phyloP scores from a whole-genome alignment of 2,329 filamentous ascomycete genomes.

The Verticillium dahliae region DNA sequence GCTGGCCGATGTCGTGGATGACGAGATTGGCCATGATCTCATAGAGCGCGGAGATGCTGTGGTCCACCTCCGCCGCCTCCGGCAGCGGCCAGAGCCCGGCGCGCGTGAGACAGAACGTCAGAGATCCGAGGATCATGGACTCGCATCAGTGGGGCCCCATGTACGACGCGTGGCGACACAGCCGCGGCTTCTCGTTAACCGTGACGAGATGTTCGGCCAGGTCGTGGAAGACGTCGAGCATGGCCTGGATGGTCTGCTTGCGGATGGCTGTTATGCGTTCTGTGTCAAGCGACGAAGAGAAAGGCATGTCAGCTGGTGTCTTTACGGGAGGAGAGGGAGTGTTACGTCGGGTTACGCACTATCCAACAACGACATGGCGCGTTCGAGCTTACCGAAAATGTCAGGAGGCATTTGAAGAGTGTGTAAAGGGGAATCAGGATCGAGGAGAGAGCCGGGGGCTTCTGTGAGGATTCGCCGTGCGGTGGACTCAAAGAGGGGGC shows the following conservation, averaged over 20 bases:
- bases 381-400: slow-evolving; percentile 11
- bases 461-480: slow-evolving; percentile 17
- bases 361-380: neutral
- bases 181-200: slow-evolving; percentile 22
- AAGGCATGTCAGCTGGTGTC: neutral
- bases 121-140: slow-evolving; percentile 27
- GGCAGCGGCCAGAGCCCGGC: slow-evolving; percentile 25
- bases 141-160: slow-evolving; percentile 27
- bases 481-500: slow-evolving; percentile 13
- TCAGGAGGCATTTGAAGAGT: slow-evolving; percentile 12
- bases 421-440: slow-evolving; percentile 1
- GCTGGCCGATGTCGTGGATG: slow-evolving; percentile 19
- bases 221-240: slow-evolving; percentile 17
- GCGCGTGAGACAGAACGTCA: slow-evolving; percentile 24
- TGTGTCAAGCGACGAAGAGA: neutral
- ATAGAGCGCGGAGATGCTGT: slow-evolving; percentile 16
- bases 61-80: slow-evolving; percentile 14
- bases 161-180: slow-evolving; percentile 24
- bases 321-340: neutral
- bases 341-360: neutral
- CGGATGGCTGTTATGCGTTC: slow-evolving; percentile 13
- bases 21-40: slow-evolving; percentile 16
- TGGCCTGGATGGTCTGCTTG: slow-evolving; percentile 15
- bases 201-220: slow-evolving; percentile 18
- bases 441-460: slow-evolving; percentile 5